Evolutionary conservation across 805 yeast genomes (phyloP), one percentile per base, ranked within the genome.

Genomic region (Yamadazyma paraphyllophila): DNA sequence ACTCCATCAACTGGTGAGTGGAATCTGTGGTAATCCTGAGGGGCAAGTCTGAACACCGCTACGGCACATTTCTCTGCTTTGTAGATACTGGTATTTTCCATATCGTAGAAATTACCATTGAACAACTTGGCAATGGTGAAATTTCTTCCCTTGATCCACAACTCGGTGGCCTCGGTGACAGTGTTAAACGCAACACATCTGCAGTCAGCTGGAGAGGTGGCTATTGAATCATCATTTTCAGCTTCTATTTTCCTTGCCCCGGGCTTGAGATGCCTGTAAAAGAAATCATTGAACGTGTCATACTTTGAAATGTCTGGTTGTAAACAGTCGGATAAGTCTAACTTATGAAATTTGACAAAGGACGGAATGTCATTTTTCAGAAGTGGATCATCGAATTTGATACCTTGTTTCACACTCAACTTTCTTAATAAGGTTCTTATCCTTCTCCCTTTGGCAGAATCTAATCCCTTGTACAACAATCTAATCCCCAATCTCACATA

Each of bases 11-110:
- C 91, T 0, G 97, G 96, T 12, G 81, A 76, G 62, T 92, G 99
- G 64, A 92, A 91, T 37, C 99, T 71, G 60, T 92, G 99, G 59
- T 92, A 92, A 62, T 92, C 99, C 61, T 92, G 99, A 1, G 99
- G 99, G 0, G 99, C 98, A 36, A 92, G 69, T 46, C 99, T 69
- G 63, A 92, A 92, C 1, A 92, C 79, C 0, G 85, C 91, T 36
- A 91, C 63, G 3, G 90, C 70, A 35, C 89, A 85, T 12, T 69
- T 63, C 4, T 56, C 58, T 1, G 69, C 54, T 44, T 61, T 61
- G 54, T 54, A 67, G 25, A 70, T 46, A 42, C 66, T 65, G 2
- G 68, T 54, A 16, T 57, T 53, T 31, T 75, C 76, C 51, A 77
- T 78, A 25, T 58, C 58, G 32, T 77, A 70, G 44, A 67, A 69